phyloP scores from a whole-genome alignment of 805 yeast genomes.

The Ogataea degrootiae region DNA sequence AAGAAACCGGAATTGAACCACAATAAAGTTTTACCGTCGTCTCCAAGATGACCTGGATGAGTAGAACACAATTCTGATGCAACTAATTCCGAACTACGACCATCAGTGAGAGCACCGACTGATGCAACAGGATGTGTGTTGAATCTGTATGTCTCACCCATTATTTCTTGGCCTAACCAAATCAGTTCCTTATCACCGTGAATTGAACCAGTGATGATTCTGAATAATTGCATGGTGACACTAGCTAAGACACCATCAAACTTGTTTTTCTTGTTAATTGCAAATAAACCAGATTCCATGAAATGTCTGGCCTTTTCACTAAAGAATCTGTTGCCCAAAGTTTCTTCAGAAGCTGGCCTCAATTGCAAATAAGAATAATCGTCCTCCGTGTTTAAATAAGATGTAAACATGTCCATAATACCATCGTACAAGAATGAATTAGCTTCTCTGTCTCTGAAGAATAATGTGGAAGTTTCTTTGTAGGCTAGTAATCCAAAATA shows the following conservation, averaged over 20 bases:
- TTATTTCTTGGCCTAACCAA: conserved; percentile 62
- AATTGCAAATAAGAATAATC: conserved; percentile 37
- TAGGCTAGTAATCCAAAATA: conserved; percentile 36
- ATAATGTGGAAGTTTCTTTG: conserved; percentile 34
- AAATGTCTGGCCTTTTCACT: conserved; percentile 38
- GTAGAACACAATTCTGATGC: conserved; percentile 51
- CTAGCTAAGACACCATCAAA: conserved; percentile 45
- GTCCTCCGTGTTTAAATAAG: conserved; percentile 41
- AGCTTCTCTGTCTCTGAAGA: conserved; percentile 47
- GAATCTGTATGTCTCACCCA: conserved; percentile 50
- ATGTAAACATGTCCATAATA: conserved; percentile 38
- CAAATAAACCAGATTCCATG: conserved; percentile 46
- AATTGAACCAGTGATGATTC: conserved; percentile 42
- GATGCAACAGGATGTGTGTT: conserved; percentile 54
- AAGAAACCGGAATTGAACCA: conserved; percentile 73
- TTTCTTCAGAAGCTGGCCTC: conserved; percentile 32
- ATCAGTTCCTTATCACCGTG: conserved; percentile 81
- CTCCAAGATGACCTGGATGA: conserved; percentile 58
- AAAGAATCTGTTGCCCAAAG: conserved; percentile 37
- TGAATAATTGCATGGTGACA: conserved; percentile 37
- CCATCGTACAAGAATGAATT: conserved; percentile 35
- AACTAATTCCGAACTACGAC: conserved; percentile 26
- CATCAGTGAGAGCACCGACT: conserved; percentile 37
- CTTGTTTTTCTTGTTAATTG: conserved; percentile 44
- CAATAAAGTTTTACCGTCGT: conserved; percentile 44